Evolutionary conservation across 2,329 filamentous ascomycete species (phyloP), one percentile per base, ranked within the genome.

Genomic region (Periconia macrospinosa): DNA sequence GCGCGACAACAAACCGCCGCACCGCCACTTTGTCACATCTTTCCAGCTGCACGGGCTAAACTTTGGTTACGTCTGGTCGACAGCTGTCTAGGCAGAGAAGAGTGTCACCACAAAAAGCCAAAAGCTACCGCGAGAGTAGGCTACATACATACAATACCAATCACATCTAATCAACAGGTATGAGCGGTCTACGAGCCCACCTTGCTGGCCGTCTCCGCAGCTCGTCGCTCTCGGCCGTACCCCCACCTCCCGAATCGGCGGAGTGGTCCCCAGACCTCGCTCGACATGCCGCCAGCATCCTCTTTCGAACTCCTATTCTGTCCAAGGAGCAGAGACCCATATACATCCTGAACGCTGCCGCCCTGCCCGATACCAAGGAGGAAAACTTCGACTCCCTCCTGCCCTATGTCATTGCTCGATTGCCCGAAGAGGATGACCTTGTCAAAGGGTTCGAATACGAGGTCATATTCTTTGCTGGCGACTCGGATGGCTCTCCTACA

Each of bases 391-490:
- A 83, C 62, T 71, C 71, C 41, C 71, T 84, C 15, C 70, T 84
- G 6, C 80, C 81, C 3, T 84, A 84, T 54, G 81, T 84, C 7
- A 73, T 84, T 14, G 78, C 79, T 2, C 74, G 81, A 50, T 69
- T 84, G 27, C 82, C 82, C 2, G 78, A 78, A 19, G 81, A 84
- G 57, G 81, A 84, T 45, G 81, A 83, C 56, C 66, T 84, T 53
- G 72, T 82, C 30, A 75, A 74, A 45, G 81, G 81, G 1, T 77
- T 76, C 18, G 80, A 82, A 52, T 84, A 84, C 59, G 81, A 83
- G 62, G 76, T 84, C 44, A 72, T 84, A 51, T 83, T 84, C 69
- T 83, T 84, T 61, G 81, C 81, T 5, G 81, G 81, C n/a, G 81
- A 80, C 10, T 76, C 76, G 37, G 74, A 75, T 45, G 78, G 76